Conservation (phyloP, 331 rosid genomes). For the Cydonia oblonga region DNA sequence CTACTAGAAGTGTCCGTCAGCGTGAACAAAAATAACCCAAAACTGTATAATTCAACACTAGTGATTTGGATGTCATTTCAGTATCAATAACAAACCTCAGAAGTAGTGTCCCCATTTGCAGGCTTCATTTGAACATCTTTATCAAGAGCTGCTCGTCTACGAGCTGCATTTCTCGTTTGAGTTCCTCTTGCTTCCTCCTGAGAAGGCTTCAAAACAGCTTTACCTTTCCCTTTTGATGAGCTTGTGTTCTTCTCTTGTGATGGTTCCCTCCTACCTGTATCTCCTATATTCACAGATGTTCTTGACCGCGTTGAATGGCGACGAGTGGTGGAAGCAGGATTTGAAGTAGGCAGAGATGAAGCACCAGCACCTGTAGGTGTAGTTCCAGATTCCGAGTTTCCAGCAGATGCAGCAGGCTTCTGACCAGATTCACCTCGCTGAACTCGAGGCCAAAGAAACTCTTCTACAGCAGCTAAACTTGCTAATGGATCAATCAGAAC, state of each 20-base stretch:
- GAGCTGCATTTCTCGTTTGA: constrained; percentile 88
- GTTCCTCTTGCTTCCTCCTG: constrained; percentile 80
- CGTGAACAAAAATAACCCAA: background rate
- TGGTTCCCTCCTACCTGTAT: constrained; percentile 46
- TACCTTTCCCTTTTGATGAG: constrained; percentile 92
- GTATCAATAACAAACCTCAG: constrained; percentile 58
- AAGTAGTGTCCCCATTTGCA: constrained; percentile 75
- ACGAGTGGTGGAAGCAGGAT: constrained; percentile 52
- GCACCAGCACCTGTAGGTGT: constrained; percentile 63
- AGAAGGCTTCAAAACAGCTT: constrained; percentile 81
- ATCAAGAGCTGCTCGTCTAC: constrained; percentile 75
- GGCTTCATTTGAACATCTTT: constrained; percentile 76
- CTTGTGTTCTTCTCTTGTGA: constrained; percentile 66
- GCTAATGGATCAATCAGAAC: constrained; percentile 93
- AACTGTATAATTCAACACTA: background rate
- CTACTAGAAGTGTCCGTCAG: background rate
- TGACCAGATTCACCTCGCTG: constrained; percentile 82
- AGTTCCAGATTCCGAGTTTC: constrained; percentile 78
- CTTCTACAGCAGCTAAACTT: constrained; percentile 94
- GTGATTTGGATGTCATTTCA: background rate
- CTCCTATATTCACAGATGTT: constrained; percentile 74
- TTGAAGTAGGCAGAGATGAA: constrained; percentile 53
- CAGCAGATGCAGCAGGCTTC: constrained; percentile 51
- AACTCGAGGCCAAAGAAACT: constrained; percentile 94
- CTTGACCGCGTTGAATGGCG: constrained; percentile 86